Conservation (phyloP, 768 basidiomycete genomes). For the Fomitopsis serialis region DNA sequence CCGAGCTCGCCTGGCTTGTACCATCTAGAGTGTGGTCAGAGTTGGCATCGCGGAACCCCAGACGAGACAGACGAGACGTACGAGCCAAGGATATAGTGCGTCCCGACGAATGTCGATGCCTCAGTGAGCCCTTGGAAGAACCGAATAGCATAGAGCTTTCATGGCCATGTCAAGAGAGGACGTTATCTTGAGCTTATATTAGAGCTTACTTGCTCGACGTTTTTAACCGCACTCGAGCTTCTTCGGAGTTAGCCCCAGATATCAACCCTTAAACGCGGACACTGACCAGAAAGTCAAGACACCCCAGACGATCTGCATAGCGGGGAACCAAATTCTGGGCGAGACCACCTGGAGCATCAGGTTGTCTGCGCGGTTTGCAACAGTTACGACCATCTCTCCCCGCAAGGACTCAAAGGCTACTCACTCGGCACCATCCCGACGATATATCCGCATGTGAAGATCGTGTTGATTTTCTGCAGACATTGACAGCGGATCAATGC, state of each 20-base stretch:
- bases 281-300: conserved; percentile 56
- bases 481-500: not conserved
- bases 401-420: not conserved
- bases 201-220: conserved; percentile 45
- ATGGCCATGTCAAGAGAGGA: not conserved
- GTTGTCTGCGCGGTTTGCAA: conserved; percentile 39
- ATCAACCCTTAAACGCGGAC: conserved; percentile 1
- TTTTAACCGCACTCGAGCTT: conserved; percentile 52
- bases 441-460: conserved; percentile 73
- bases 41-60: not conserved
- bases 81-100: conserved; percentile 70
- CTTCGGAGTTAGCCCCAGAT: not conserved
- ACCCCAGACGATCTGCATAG: conserved; percentile 62
- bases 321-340: conserved; percentile 63
- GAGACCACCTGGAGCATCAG: conserved; percentile 58
- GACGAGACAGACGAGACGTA: conserved; percentile 26
- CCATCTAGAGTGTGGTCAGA: conserved; percentile 38
- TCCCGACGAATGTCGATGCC: conserved; percentile 73
- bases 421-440: conserved; percentile 69
- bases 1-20: conserved; percentile 67
- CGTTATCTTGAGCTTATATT: not conserved
- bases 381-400: not conserved
- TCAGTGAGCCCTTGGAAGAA: conserved; percentile 73
- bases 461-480: conserved; percentile 57
- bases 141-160: conserved; percentile 59